phyloP scores from a whole-genome alignment of 371 early-diverging fungal genomes.

The Rhizomucor pusillus region DNA sequence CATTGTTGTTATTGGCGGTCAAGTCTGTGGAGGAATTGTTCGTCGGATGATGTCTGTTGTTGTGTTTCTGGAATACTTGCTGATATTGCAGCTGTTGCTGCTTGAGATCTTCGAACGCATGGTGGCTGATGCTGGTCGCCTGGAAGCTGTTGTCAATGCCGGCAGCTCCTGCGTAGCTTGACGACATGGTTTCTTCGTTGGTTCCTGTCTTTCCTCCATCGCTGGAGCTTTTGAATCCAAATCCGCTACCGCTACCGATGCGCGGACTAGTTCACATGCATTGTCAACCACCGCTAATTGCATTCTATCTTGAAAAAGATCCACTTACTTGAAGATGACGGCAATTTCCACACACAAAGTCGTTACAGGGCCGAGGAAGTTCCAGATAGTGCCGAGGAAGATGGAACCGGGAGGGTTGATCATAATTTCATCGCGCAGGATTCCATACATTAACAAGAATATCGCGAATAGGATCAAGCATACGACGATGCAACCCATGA shows the following conservation, averaged over 20 bases:
- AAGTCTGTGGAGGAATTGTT: background rate
- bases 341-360: slow-evolving; percentile 23
- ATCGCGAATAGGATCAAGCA: slow-evolving; percentile 25
- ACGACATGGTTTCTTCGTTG: slow-evolving; percentile 11
- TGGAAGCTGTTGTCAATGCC: slow-evolving; percentile 12
- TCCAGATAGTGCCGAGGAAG: slow-evolving; percentile 23
- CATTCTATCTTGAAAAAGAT: no score
- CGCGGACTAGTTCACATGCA: slow-evolving; percentile 5
- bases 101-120: slow-evolving; percentile 15
- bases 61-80: slow-evolving; percentile 21
- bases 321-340: slow-evolving; percentile 27
- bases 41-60: slow-evolving; percentile 6
- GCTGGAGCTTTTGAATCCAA: slow-evolving; percentile 17
- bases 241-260: slow-evolving; percentile 5
- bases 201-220: slow-evolving; percentile 5
- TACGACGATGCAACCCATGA: slow-evolving; percentile 16
- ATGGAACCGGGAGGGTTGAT: slow-evolving; percentile 16
- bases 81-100: slow-evolving; percentile 19
- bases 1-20: background rate
- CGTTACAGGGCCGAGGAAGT: slow-evolving; percentile 17
- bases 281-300: background rate
- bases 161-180: slow-evolving; percentile 1
- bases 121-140: slow-evolving; percentile 6
- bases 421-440: slow-evolving; percentile 20
- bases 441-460: slow-evolving; percentile 23